A percentile compares a stretch with the other conserved stretches of the same genome.
phyloP scores from a whole-genome alignment of 2,329 filamentous ascomycete genomes.

The Aspergillus pseudoviridinutans region DNA sequence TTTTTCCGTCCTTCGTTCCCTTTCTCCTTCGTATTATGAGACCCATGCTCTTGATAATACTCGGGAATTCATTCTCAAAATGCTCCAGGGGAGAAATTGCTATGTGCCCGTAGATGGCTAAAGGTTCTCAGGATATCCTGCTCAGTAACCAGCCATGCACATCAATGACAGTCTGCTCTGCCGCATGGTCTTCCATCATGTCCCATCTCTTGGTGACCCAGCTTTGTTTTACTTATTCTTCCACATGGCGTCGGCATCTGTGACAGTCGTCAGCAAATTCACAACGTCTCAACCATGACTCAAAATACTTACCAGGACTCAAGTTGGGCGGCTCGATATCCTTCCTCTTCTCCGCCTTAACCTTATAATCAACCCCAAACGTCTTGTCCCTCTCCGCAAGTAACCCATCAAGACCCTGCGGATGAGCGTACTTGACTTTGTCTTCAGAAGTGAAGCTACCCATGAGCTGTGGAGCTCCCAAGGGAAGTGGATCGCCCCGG shows the following conservation, averaged over 20 bases:
- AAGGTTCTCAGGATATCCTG: not conserved
- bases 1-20: not conserved
- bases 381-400: constrained; percentile 51
- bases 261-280: not conserved
- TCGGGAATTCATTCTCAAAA: not conserved
- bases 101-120: not conserved
- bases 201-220: not conserved
- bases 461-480: constrained; percentile 62
- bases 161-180: not conserved
- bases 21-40: not conserved
- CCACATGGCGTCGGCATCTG: constrained; percentile 36
- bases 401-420: constrained; percentile 30
- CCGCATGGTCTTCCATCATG: not conserved
- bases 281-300: not conserved
- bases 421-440: constrained; percentile 19
- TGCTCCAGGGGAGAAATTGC: not conserved
- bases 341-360: constrained; percentile 52
- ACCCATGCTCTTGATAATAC: not conserved
- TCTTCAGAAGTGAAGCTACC: constrained; percentile 49
- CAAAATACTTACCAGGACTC: constrained; percentile 30
- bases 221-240: constrained; percentile 5
- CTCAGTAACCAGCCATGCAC: not conserved
- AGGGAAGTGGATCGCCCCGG: constrained; percentile 60
- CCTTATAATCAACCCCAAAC: constrained; percentile 49
- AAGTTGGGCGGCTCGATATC: constrained; percentile 40